Percentiles rank a stretch among this genome's conserved stretches.
Conservation (phyloP, 1,139 yeast species). For the Geotrichum aggregatum region DNA sequence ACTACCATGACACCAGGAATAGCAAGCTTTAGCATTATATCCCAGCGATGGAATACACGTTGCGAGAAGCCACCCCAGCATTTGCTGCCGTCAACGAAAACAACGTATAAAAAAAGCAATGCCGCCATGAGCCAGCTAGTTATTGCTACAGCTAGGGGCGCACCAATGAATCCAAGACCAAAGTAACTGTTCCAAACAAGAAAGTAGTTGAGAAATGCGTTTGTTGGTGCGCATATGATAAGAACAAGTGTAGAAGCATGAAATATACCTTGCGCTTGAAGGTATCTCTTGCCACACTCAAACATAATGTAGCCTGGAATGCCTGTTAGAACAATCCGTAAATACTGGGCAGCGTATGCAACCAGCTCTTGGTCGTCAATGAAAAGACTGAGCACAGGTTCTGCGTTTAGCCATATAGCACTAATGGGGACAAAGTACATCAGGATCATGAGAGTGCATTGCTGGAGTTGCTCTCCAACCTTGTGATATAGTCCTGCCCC, state of each 20-base stretch:
- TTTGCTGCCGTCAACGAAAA: constrained; percentile 54
- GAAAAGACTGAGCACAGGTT: constrained; percentile 47
- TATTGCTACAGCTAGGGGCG: constrained; percentile 59
- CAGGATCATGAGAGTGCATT: constrained; percentile 52
- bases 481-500: constrained; percentile 53
- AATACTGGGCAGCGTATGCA: constrained; percentile 55
- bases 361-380: constrained; percentile 58
- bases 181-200: constrained; percentile 68
- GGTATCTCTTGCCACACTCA: constrained; percentile 72
- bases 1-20: constrained; percentile 80
- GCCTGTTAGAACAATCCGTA: constrained; percentile 62
- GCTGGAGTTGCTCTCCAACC: constrained; percentile 55
- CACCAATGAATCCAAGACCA: constrained; percentile 59
- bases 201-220: constrained; percentile 64
- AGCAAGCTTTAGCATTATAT: constrained; percentile 60
- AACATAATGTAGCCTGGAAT: constrained; percentile 81
- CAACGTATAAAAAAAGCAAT: constrained; percentile 49
- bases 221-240: constrained; percentile 71
- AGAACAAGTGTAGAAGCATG: constrained; percentile 80
- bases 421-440: constrained; percentile 46
- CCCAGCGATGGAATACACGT: constrained; percentile 55
- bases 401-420: constrained; percentile 56
- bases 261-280: constrained; percentile 88
- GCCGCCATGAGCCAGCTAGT: constrained; percentile 62
- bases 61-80: constrained; percentile 65